phyloP scores from a whole-genome alignment of 148 eudicot species.

The Pouteria glomerata region DNA sequence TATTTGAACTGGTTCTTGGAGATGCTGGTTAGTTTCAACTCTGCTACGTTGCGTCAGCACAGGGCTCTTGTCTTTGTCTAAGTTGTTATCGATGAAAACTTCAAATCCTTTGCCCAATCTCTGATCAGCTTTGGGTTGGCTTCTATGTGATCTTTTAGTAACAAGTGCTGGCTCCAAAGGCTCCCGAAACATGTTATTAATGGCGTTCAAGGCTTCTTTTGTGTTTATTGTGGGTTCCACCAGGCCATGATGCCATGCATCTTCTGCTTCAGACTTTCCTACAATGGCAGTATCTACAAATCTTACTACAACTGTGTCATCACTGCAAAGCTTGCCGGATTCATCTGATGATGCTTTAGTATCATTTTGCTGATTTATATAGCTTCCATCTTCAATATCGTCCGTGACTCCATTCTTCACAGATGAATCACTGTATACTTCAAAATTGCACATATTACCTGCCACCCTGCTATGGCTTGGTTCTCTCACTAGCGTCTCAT shows the following conservation, averaged over 20 bases:
- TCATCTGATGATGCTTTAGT: slow-evolving; percentile 20
- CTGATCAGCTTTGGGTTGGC: slow-evolving; percentile 34
- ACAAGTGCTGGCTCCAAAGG: slow-evolving; percentile 63
- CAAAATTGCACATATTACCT: neutral
- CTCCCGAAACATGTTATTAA: slow-evolving; percentile 84
- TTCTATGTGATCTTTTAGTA: slow-evolving; percentile 31
- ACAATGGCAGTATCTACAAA: slow-evolving; percentile 78
- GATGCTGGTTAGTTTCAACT: slow-evolving; percentile 18
- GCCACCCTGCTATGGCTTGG: neutral
- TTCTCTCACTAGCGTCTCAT: slow-evolving; percentile 3
- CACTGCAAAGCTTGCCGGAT: slow-evolving; percentile 34
- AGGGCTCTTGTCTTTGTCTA: slow-evolving; percentile 20
- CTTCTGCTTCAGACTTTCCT: slow-evolving; percentile 72
- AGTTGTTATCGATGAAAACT: slow-evolving; percentile 58
- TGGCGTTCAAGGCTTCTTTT: slow-evolving; percentile 85
- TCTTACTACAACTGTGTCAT: slow-evolving; percentile 61
- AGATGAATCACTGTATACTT: slow-evolving; percentile 2
- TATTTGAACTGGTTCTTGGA: slow-evolving; percentile 56
- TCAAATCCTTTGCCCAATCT: slow-evolving; percentile 38
- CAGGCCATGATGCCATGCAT: slow-evolving; percentile 90
- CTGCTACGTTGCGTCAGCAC: neutral
- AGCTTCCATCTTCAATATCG: slow-evolving; percentile 2
- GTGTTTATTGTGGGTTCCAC: slow-evolving; percentile 91
- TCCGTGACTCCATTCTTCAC: slow-evolving; percentile 4
- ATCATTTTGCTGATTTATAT: slow-evolving; percentile 8